Percentiles rank a stretch among this genome's conserved stretches.
phyloP scores from a whole-genome alignment of 441 rosid species.

The Adansonia grandidieri region DNA sequence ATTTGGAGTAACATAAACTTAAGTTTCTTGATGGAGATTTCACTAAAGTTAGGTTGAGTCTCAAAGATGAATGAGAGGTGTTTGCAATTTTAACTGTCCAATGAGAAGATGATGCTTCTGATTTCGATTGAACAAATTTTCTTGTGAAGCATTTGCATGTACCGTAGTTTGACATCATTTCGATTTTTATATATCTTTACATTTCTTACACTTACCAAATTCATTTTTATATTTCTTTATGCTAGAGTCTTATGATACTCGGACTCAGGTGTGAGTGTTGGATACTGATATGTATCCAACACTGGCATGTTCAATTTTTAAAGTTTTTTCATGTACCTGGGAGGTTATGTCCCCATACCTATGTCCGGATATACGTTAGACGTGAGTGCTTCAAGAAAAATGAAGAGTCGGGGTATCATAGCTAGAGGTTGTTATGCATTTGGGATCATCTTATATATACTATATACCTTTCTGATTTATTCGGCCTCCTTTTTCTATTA shows the following conservation, averaged over 20 bases:
- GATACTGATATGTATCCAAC: too few species aligned
- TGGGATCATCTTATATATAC: neutral
- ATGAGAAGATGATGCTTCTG: too few species aligned
- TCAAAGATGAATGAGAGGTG: too few species aligned
- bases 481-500: neutral
- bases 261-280: too few species aligned
- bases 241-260: too few species aligned
- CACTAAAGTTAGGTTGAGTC: too few species aligned
- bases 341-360: too few species aligned
- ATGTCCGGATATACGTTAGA: too few species aligned
- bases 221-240: neutral
- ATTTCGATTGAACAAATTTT: neutral
- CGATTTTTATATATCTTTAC: neutral
- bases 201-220: neutral
- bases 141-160: constrained; percentile 1
- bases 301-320: too few species aligned
- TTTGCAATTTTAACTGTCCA: too few species aligned
- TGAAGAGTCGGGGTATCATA: neutral
- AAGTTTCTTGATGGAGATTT: constrained; percentile 15
- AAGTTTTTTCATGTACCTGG: too few species aligned
- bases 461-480: neutral
- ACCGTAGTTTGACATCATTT: neutral
- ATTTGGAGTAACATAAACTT: neutral
- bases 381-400: too few species aligned
- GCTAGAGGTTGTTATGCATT: neutral